phyloP scores from a whole-genome alignment of 225 moss, liverwort and hornwort genomes.

The Anthoceros angustus region DNA sequence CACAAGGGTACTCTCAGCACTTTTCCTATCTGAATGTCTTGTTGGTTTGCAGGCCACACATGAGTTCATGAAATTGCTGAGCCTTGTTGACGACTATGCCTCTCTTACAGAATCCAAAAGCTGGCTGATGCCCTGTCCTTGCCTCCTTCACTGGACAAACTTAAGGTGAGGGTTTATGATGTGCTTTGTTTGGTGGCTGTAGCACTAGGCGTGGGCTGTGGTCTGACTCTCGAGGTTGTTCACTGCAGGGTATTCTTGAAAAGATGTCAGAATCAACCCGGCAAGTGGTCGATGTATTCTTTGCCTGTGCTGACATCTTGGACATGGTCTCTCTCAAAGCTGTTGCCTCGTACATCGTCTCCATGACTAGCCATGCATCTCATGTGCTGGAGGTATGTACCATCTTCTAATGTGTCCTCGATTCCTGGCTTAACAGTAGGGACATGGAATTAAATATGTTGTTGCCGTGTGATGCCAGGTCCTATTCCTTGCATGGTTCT shows the following conservation, averaged over 20 bases:
- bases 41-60: conserved; percentile 45
- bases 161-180: conserved; percentile 27
- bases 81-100: conserved; percentile 50
- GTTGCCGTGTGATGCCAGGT: conserved; percentile 52
- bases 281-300: conserved; percentile 70
- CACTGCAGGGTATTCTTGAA: conserved; percentile 37
- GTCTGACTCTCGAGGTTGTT: not conserved
- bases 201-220: not conserved
- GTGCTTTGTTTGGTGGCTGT: not conserved
- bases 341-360: conserved; percentile 85
- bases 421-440: not conserved
- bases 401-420: not conserved
- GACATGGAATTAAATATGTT: conserved; percentile 7
- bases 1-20: not conserved
- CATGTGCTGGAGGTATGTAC: conserved; percentile 72
- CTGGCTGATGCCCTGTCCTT: conserved; percentile 46
- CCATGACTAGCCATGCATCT: conserved; percentile 91
- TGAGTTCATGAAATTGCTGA: conserved; percentile 64
- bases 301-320: conserved; percentile 54
- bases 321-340: conserved; percentile 56
- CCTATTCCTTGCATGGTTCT: conserved; percentile 82
- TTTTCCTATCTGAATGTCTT: not conserved
- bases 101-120: conserved; percentile 48
- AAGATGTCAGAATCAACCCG: conserved; percentile 52
- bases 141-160: conserved; percentile 57